A percentile compares a stretch with the other conserved stretches of the same genome.
Evolutionary conservation across 768 basidiomycete genomes (phyloP).

Genomic region (Lactarius psammicola): DNA sequence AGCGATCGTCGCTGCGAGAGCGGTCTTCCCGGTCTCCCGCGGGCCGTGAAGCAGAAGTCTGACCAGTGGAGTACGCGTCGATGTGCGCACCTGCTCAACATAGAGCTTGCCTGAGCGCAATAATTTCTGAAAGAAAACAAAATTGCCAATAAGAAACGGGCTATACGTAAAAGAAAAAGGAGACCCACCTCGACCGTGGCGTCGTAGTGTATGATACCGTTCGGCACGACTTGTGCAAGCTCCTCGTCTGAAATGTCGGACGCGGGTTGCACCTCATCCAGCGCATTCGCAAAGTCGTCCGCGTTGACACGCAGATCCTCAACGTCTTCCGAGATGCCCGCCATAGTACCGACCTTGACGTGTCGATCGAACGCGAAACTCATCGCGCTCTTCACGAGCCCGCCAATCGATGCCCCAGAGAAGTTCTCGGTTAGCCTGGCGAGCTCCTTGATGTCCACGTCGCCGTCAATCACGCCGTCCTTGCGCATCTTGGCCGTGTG

Average conservation of each 20-base stretch:
- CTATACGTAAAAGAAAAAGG: conserved; percentile 3
- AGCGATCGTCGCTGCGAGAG: too few relatives aligned
- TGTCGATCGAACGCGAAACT: conserved; percentile 99
- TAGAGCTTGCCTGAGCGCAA: conserved; percentile 83
- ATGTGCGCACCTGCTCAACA: too few relatives aligned
- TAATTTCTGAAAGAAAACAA: conserved; percentile 63
- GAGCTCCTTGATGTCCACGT: conserved; percentile 82
- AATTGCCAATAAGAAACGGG: neutral
- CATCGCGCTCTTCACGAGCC: conserved; percentile 95
- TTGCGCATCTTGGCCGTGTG: conserved; percentile 93
- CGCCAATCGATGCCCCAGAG: conserved; percentile 93
- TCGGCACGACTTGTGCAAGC: too few relatives aligned
- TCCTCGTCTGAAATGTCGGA: conserved; percentile 99
- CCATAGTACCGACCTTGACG: too few relatives aligned
- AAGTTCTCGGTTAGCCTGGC: conserved; percentile 92
- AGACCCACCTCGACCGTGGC: conserved; percentile 66
- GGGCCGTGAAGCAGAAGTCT: too few relatives aligned
- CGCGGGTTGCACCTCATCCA: conserved; percentile 93
- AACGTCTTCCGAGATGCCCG: too few relatives aligned
- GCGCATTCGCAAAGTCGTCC: conserved; percentile 81
- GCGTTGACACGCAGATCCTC: conserved; percentile 88
- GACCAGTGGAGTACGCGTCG: too few relatives aligned
- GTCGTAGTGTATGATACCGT: conserved; percentile 93
- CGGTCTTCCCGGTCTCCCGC: too few relatives aligned
- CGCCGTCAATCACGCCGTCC: conserved; percentile 84